These are phyloP conservation scores for Brassica juncea DNA, from an alignment of 345 rosid species.

Conservation along the genomic window DNA sequence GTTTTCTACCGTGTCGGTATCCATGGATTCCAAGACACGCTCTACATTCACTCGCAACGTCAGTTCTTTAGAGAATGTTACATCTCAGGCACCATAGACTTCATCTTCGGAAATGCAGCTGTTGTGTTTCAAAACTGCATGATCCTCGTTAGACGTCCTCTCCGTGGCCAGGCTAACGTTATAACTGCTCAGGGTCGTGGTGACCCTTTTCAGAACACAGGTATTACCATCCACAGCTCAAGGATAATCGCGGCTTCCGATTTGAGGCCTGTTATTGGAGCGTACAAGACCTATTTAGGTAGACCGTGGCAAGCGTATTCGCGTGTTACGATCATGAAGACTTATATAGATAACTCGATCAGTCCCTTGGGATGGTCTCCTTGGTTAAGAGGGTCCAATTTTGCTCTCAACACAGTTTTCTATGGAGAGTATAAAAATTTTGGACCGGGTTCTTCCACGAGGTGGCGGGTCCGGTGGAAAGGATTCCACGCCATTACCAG, in stretches of 20 bases:
- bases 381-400: slow-evolving; percentile 61
- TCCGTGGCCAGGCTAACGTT: slow-evolving; percentile 62
- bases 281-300: slow-evolving; percentile 60
- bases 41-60: slow-evolving; percentile 77
- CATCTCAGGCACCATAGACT: slow-evolving; percentile 81
- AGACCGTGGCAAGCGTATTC: slow-evolving; percentile 81
- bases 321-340: slow-evolving; percentile 55
- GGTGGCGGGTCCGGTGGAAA: slow-evolving; percentile 67
- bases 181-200: slow-evolving; percentile 79
- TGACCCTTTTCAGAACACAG: slow-evolving; percentile 77
- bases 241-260: slow-evolving; percentile 60
- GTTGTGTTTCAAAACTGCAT: slow-evolving; percentile 74
- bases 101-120: slow-evolving; percentile 89
- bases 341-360: slow-evolving; percentile 49
- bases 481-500: slow-evolving; percentile 69
- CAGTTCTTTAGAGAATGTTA: slow-evolving; percentile 78
- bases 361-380: slow-evolving; percentile 71
- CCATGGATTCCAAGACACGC: slow-evolving; percentile 85
- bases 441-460: slow-evolving; percentile 67
- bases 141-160: slow-evolving; percentile 59
- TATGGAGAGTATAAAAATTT: slow-evolving; percentile 75
- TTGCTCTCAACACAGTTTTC: slow-evolving; percentile 65
- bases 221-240: slow-evolving; percentile 69
- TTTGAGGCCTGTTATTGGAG: slow-evolving; percentile 49
- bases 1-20: slow-evolving; percentile 78